Evolutionary conservation across 495 filamentous ascomycete genomes (phyloP), one percentile per base, ranked within the genome.

Genomic region (Aspergillus taichungensis): DNA sequence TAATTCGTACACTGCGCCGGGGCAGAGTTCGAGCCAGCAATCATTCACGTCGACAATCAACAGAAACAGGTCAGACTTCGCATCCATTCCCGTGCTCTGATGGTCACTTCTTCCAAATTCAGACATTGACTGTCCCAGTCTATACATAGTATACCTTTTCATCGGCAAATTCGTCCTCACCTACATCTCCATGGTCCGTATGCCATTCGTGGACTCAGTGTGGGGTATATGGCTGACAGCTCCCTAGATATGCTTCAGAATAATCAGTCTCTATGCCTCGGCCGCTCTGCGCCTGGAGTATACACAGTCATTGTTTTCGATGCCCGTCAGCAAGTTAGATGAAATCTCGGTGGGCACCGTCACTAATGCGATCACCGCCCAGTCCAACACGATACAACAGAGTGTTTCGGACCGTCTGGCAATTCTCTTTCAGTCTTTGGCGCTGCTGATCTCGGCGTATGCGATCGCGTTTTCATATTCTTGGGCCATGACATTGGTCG

Each of bases 351-450:
- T 60, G 1, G 62, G 63, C 12, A 57, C 60, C 0, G 60, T 65
- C 11, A 74, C 75, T 9, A 76, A 76, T 14, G 76, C 78, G 31
- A 80, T 85, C 51, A 83, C 82, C 6, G 71, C 74, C 3, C 74
- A 75, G 1, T 77, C 79, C 28, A 85, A 84, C 48, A 69, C 73
- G 0, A 62, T 87, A 30, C 82, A 87, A 47, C 61, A 77, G 29
- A 82, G 82, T 30, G 78, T 87, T 33, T 84, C 82, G 0, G 77
- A 80, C 46, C 77, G 76, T 37, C 59, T 69, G 6, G 73, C 72
- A 2, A 55, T 75, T 7, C 66, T 73, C 29, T 60, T 79, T 5
- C 68, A 76, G 40, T 68, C 69, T 0, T 52, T 72, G 30, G 59
- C 68, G 5, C 66, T 73, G 13, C 67, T 80, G 14, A 45, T 77